A percentile compares a stretch with the other conserved stretches of the same genome.
Conservation (phyloP, 2,329 filamentous ascomycete species). For the Sporothrix protearum region DNA sequence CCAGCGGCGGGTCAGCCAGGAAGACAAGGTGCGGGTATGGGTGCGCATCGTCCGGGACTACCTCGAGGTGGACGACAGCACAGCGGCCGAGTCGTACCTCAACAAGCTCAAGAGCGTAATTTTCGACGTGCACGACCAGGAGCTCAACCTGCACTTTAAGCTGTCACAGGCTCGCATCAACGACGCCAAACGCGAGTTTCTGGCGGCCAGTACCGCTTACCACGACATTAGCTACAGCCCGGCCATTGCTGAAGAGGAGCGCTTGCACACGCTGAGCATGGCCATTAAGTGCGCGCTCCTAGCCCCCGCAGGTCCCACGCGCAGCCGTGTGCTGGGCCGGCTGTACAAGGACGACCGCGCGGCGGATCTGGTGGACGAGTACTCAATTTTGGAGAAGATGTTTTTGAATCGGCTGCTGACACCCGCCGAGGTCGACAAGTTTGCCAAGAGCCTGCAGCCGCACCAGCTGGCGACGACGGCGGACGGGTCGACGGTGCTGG, state of each 20-base stretch:
- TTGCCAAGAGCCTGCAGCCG: constrained; percentile 72
- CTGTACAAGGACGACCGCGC: constrained; percentile 93
- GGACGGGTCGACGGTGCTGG: constrained; percentile 88
- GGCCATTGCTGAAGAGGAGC: constrained; percentile 79
- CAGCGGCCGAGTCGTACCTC: constrained; percentile 77
- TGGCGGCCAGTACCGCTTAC: constrained; percentile 84
- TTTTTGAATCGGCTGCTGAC: constrained; percentile 83
- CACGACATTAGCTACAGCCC: constrained; percentile 77
- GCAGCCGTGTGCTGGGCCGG: constrained; percentile 73
- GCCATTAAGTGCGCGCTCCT: constrained; percentile 91
- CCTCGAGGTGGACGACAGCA: constrained; percentile 89
- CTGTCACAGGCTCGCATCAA: constrained; percentile 90
- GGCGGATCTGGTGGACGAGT: constrained; percentile 67
- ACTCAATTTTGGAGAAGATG: constrained; percentile 93
- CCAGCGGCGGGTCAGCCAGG: constrained; percentile 76
- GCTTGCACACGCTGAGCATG: constrained; percentile 76
- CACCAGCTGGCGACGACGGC: constrained; percentile 88
- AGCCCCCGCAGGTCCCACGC: constrained; percentile 81
- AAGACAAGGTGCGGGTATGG: constrained; percentile 82
- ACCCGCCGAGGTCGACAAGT: constrained; percentile 78
- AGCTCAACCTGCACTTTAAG: constrained; percentile 78
- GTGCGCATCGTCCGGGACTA: constrained; percentile 92
- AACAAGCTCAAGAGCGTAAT: constrained; percentile 96
- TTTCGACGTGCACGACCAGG: constrained; percentile 68
- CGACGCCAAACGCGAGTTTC: constrained; percentile 84